Base-by-base conservation (phyloP, 1,284 basidiomycete genomes). In the Mycena citricolor region DNA sequence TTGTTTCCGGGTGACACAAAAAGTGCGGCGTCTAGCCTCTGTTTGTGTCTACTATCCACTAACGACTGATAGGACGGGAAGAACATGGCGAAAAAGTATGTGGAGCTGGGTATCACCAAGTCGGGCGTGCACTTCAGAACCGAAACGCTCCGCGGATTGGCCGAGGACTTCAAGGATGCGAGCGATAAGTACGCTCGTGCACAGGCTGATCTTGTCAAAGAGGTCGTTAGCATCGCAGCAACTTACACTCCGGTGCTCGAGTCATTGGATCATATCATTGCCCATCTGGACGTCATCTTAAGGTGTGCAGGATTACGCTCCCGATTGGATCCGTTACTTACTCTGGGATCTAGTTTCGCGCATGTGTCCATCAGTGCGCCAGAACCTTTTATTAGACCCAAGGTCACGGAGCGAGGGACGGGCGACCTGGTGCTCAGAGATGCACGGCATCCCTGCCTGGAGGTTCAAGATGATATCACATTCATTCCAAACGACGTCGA, bases 401-500 rank as follows among this genome's bases (percentile, higher is more conserved):
- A 66, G 10, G 69, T 94, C 2, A 61, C 76, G 1, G 80, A 86
- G 46, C 88, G 81, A 65, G 90, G 89, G n/a, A 71, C 77, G 5
- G 91, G 92, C 1, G 82, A 82, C 57, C 70, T 97, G 10, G 63
- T 90, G 30, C 71, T 97, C 17, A 78, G 74, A 48, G 89, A 91
- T 32, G 91, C 93, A 11, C 77, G 97, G 22, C 97, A 99, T 68
- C 95, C 97, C 5, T 98, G 95, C 57, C 73, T 99, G 8, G 97
- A 99, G 64, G 89, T 95, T 4, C 94, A 97, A 64, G 94, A 98
- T 42, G 95, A 95, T 34, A 76, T 99, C 40, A 86, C 77, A 58
- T 99, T 99, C 62, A 99, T 99, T 49, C 78, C 95, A 0, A 99
- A 99, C 62, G 92, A 99, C 60, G 80, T 92, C 22, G 82, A 90